Evolutionary conservation across 2,329 filamentous ascomycete species (phyloP).

Genomic region (Ceratocystis smalleyi): DNA sequence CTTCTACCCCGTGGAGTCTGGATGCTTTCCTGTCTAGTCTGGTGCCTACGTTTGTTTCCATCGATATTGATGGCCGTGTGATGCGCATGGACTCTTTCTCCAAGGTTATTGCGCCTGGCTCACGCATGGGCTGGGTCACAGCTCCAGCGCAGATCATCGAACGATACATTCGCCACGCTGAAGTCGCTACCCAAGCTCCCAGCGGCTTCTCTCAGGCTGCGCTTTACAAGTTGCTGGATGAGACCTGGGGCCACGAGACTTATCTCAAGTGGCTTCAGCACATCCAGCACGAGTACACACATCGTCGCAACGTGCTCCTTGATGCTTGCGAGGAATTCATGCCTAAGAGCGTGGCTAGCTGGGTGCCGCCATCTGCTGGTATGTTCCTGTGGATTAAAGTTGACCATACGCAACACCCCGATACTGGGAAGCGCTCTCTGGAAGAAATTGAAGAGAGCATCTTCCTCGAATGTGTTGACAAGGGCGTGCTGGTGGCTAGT

Average conservation of each 20-base stretch:
- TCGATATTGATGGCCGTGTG: constrained; percentile 77
- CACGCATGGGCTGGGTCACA: constrained; percentile 76
- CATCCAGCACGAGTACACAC: constrained; percentile 66
- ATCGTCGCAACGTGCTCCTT: constrained; percentile 60
- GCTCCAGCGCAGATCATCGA: constrained; percentile 73
- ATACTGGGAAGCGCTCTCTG: constrained; percentile 36
- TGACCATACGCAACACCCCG: constrained; percentile 50
- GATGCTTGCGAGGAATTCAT: constrained; percentile 65
- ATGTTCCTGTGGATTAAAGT: constrained; percentile 87
- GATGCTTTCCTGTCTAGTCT: constrained; percentile 60
- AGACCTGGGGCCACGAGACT: constrained; percentile 82
- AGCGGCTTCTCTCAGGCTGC: constrained; percentile 71
- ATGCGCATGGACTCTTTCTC: constrained; percentile 86
- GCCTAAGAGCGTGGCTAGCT: constrained; percentile 58
- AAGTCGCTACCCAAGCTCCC: constrained; percentile 72
- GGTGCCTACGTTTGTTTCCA: constrained; percentile 42
- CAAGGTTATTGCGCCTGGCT: constrained; percentile 74
- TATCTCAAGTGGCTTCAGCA: constrained; percentile 83
- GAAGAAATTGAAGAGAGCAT: constrained; percentile 70
- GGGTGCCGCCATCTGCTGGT: constrained; percentile 66
- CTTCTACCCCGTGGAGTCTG: constrained; percentile 36
- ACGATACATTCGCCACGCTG: constrained; percentile 65
- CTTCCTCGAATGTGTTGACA: constrained; percentile 59
- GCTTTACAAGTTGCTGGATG: constrained; percentile 78
- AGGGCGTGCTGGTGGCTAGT: constrained; percentile 64